Evolutionary conservation across 2,329 filamentous ascomycete species (phyloP).

Genomic region (Aspergillus tanneri): DNA sequence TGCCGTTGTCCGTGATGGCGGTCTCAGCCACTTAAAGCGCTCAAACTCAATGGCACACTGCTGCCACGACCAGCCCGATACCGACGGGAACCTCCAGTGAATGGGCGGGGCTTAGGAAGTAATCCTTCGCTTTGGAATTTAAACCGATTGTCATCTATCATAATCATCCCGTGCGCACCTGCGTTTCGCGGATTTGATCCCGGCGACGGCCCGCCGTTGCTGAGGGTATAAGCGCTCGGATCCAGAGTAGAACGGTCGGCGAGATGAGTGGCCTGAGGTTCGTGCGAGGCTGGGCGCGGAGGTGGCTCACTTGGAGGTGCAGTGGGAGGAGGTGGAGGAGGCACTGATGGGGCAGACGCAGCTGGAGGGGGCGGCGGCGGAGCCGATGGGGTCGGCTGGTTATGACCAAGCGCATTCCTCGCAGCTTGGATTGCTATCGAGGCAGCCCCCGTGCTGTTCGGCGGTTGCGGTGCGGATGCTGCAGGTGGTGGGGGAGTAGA

Average conservation of each 20-base stretch:
- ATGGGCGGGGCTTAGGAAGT: slow-evolving; percentile 82
- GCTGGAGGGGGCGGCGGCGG: slow-evolving; percentile 43
- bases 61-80: slow-evolving; percentile 91
- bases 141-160: slow-evolving; percentile 78
- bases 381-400: slow-evolving; percentile 43
- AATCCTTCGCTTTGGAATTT: slow-evolving; percentile 79
- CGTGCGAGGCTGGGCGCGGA: slow-evolving; percentile 44
- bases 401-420: slow-evolving; percentile 55
- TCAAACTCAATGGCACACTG: slow-evolving; percentile 87
- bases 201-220: slow-evolving; percentile 55
- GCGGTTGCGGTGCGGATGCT: slow-evolving; percentile 29
- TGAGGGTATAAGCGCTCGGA: slow-evolving; percentile 72
- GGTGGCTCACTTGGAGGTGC: slow-evolving; percentile 47
- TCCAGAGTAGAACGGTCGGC: slow-evolving; percentile 66
- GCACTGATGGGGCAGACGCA: slow-evolving; percentile 40
- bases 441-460: slow-evolving; percentile 42
- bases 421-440: slow-evolving; percentile 61
- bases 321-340: slow-evolving; percentile 47
- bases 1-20: not conserved
- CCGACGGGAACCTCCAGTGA: slow-evolving; percentile 68
- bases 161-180: slow-evolving; percentile 38
- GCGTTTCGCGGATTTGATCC: slow-evolving; percentile 27
- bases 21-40: slow-evolving; percentile 33
- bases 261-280: slow-evolving; percentile 38
- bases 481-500: slow-evolving; percentile 52